phyloP scores from a whole-genome alignment of 2,329 filamentous ascomycete species.

The Chaetomiaceae sp. region DNA sequence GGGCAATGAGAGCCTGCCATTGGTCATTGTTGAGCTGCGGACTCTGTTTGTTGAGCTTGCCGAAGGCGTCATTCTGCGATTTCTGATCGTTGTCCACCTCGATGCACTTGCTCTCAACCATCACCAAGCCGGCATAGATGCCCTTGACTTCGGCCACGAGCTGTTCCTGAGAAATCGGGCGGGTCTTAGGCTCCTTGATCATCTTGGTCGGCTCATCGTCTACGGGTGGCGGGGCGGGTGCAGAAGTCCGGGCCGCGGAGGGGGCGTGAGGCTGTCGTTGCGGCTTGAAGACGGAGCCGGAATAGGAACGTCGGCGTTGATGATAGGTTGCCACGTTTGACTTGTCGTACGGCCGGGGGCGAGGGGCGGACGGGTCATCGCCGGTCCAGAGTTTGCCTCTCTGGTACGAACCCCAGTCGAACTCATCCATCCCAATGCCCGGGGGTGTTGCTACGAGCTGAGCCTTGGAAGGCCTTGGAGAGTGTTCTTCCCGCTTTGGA shows the following conservation, averaged over 20 bases:
- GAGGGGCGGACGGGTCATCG: conserved; percentile 10
- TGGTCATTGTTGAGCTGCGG: conserved; percentile 57
- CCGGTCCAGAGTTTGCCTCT: conserved; percentile 21
- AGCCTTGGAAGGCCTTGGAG: conserved; percentile 17
- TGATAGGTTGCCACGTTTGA: conserved; percentile 19
- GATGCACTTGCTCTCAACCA: conserved; percentile 84
- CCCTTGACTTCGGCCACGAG: conserved; percentile 74
- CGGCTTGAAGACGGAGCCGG: conserved; percentile 9
- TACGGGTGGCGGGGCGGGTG: conserved; percentile 2
- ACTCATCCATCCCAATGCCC: conserved; percentile 7
- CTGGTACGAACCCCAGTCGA: conserved; percentile 13
- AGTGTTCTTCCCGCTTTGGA: too few species aligned
- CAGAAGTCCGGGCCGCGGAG: conserved; percentile 1
- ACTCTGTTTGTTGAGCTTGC: conserved; percentile 44
- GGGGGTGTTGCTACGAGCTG: conserved; percentile 1
- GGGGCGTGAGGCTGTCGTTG: conserved; percentile 9
- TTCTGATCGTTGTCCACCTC: conserved; percentile 66
- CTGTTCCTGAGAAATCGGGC: conserved; percentile 69
- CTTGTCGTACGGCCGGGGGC: conserved; percentile 14
- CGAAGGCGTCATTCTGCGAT: conserved; percentile 36
- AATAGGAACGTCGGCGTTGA: conserved; percentile 13
- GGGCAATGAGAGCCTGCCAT: conserved; percentile 75
- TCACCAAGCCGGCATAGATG: conserved; percentile 75
- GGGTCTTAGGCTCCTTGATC: conserved; percentile 52
- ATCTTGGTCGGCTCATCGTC: conserved; percentile 20